Conservation (phyloP, 139 green algal species). For the Picochlorum sp. region DNA sequence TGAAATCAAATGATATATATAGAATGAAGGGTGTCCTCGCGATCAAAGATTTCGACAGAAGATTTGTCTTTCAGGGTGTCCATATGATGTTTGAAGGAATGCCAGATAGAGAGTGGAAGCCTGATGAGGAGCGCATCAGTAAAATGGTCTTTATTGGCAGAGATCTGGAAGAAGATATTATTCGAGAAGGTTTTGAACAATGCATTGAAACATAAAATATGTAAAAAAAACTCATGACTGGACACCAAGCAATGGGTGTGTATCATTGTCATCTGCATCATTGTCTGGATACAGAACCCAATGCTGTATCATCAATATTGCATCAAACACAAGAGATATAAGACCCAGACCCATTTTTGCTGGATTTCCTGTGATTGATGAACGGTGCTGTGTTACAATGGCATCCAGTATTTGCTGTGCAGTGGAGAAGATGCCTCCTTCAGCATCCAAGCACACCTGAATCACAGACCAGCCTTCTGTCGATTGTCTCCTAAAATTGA, state of each 20-base stretch:
- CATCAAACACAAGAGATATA: constrained; percentile 44
- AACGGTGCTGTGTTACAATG: constrained; percentile 26
- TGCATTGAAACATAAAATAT: constrained; percentile 36
- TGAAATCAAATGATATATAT: constrained; percentile 82
- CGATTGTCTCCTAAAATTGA: constrained; percentile 40
- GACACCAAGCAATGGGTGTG: background rate
- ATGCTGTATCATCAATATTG: constrained; percentile 58
- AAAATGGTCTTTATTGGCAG: constrained; percentile 81
- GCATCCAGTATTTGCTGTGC: constrained; percentile 40
- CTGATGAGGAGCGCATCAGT: constrained; percentile 54
- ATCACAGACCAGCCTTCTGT: constrained; percentile 35
- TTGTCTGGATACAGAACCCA: constrained; percentile 32
- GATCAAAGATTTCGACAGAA: constrained; percentile 57
- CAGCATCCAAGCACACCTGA: constrained; percentile 50
- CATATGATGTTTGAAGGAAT: constrained; percentile 89
- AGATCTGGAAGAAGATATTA: constrained; percentile 43
- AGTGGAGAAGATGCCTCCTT: constrained; percentile 42
- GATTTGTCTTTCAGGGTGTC: constrained; percentile 92
- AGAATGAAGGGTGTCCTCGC: constrained; percentile 92
- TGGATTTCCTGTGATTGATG: constrained; percentile 34
- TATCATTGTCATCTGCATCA: too few species aligned
- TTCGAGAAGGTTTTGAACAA: constrained; percentile 53
- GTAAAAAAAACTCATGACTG: too few species aligned
- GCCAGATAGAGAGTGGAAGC: constrained; percentile 67
- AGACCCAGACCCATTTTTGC: constrained; percentile 56